These are phyloP conservation scores for Yamadazyma oceani DNA, from an alignment of 1,139 yeast species.

Conservation along the genomic window DNA sequence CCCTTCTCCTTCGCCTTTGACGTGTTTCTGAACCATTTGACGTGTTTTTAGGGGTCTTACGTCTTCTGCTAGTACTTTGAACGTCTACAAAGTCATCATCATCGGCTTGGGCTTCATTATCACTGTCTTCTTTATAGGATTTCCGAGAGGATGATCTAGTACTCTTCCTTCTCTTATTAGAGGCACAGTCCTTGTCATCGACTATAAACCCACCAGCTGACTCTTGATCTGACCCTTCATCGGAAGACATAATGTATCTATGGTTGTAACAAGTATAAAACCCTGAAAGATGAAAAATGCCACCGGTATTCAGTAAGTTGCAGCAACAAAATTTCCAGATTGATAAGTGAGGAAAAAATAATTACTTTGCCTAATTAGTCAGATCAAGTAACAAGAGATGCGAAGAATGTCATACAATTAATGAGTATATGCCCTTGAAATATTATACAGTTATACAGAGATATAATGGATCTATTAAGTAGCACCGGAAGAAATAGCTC, in stretches of 20 bases:
- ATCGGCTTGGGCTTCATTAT: slow-evolving; percentile 10
- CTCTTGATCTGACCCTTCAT: slow-evolving; percentile 13
- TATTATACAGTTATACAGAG: slow-evolving; percentile 3
- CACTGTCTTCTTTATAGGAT: slow-evolving; percentile 24
- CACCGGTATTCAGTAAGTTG: too few relatives aligned
- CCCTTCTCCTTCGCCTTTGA: background rate
- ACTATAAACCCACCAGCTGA: slow-evolving; percentile 44
- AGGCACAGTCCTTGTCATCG: slow-evolving; percentile 32
- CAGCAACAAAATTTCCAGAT: too few relatives aligned
- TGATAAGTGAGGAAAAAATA: slow-evolving; percentile 1
- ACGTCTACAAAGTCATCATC: slow-evolving; percentile 20
- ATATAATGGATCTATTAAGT: slow-evolving; percentile 7
- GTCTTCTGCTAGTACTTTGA: slow-evolving; percentile 13
- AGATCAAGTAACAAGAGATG: background rate
- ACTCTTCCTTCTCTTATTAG: slow-evolving; percentile 18
- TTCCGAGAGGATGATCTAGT: slow-evolving; percentile 11
- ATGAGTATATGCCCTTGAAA: background rate
- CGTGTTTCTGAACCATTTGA: slow-evolving; percentile 13
- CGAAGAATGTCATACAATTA: too few relatives aligned
- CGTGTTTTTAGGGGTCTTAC: slow-evolving; percentile 20
- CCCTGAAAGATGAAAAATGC: too few relatives aligned
- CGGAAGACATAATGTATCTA: background rate
- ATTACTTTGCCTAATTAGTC: background rate
- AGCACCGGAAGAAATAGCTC: slow-evolving; percentile 40
- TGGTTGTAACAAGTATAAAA: too few relatives aligned